Evolutionary conservation across 805 yeast genomes (phyloP).

Genomic region (Blastobotrys attinorum): DNA sequence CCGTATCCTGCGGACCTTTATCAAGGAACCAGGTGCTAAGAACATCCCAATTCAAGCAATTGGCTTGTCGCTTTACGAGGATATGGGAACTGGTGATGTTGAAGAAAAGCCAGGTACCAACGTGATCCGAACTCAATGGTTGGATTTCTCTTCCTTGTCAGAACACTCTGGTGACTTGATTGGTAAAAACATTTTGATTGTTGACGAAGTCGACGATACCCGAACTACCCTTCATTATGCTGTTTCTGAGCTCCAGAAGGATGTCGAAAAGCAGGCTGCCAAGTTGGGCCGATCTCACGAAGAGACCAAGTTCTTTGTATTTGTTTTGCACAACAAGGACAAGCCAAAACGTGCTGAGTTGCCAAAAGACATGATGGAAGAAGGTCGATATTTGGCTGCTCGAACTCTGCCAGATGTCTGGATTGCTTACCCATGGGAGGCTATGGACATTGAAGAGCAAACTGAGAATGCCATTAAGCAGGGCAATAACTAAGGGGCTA

Average conservation of each 20-base stretch:
- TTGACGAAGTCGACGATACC: constrained; percentile 88
- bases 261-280: constrained; percentile 51
- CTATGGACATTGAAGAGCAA: constrained; percentile 70
- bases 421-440: constrained; percentile 92
- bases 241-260: constrained; percentile 62
- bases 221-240: constrained; percentile 87
- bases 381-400: constrained; percentile 66
- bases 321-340: constrained; percentile 77
- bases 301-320: constrained; percentile 60
- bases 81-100: constrained; percentile 42
- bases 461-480: constrained; percentile 57
- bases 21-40: constrained; percentile 80
- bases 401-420: constrained; percentile 67
- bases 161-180: constrained; percentile 67
- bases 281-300: constrained; percentile 51
- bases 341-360: constrained; percentile 74
- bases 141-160: constrained; percentile 66
- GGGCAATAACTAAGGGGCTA: constrained; percentile 43
- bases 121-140: constrained; percentile 85
- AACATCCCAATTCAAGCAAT: constrained; percentile 93
- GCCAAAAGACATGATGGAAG: constrained; percentile 52
- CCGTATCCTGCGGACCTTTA: constrained; percentile 85
- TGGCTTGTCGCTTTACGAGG: constrained; percentile 86
- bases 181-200: constrained; percentile 74
- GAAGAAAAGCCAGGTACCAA: constrained; percentile 64